Base-by-base conservation (phyloP, 805 yeast species). In the Wickerhamiella qilinensis region DNA sequence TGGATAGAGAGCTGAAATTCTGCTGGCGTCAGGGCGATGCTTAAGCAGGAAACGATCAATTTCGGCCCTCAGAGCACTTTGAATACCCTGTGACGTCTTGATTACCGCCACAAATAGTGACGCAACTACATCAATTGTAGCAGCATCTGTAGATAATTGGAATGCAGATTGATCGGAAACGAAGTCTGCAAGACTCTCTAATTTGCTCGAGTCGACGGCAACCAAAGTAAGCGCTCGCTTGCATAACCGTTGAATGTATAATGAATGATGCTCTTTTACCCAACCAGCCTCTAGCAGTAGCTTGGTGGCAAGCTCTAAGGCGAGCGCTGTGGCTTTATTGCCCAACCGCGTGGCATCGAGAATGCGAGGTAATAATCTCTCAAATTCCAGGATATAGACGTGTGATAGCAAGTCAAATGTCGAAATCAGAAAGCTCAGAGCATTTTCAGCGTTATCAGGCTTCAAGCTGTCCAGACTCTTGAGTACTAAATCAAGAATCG, bases 1-100 rank as follows among this genome's bases (percentile, higher is more conserved):
- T 2, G 94, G 94, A 52, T 68, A 73, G 30, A 82, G 48, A 2
- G 82, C 70, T n/a, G 80, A 57, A 3, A 67, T 55, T 36, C 73
- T 65, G 27, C 82, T 64, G 48, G 36, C 37, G 2, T 14, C 19
- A n/a, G 43, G 51, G 40, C 29, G 50, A 16, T 15, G 54, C 43
- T 37, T 54, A 35, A 58, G 52, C 60, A 72, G 17, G 18, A 25
- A 38, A 36, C 65, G 62, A 45, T 63, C 61, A n/a, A 83, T 65
- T 44, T 69, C 69, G 35, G 74, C 65, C 43, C 79, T 71, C 46
- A 75, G 75, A 2, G 79, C 71, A 1, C 79, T 65, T 1, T 86
- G 73, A 33, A 84, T 54, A 1, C 60, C 56, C 8, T 58, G 60
- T 37, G 69, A 64, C 39, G 63, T 67, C 15, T 65, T 54, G 20